Percentiles rank a stretch among this genome's conserved stretches.
These are phyloP conservation scores for Pleurotus tuoliensis DNA, from an alignment of 768 basidiomycete genomes.

Conservation along the genomic window DNA sequence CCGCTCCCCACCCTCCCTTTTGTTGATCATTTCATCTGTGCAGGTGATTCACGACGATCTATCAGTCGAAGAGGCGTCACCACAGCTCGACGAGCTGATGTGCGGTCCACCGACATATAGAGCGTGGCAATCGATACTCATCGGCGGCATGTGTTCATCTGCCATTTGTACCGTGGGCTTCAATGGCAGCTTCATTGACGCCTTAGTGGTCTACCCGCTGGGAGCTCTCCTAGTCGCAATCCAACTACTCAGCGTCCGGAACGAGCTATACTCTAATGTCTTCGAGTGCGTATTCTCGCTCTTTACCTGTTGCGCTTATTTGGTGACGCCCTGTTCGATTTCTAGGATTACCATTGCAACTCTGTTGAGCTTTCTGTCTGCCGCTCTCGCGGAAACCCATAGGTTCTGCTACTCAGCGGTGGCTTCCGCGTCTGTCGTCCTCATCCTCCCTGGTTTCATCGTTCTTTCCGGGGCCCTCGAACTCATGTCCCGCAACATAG, in stretches of 20 bases:
- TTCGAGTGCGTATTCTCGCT: conserved; percentile 51
- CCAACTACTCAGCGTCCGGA: conserved; percentile 67
- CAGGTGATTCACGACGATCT: conserved; percentile 83
- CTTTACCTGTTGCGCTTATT: not conserved
- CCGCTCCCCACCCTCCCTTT: not conserved
- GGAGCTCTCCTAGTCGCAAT: conserved; percentile 71
- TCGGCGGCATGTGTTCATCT: conserved; percentile 75
- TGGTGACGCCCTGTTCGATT: conserved; percentile 19
- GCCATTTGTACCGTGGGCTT: conserved; percentile 74
- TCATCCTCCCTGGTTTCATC: conserved; percentile 77
- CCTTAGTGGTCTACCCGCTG: conserved; percentile 66
- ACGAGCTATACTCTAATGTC: conserved; percentile 77
- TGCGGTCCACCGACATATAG: conserved; percentile 55
- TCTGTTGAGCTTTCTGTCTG: conserved; percentile 74
- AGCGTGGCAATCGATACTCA: conserved; percentile 56
- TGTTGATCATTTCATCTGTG: not conserved
- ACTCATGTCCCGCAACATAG: conserved; percentile 74
- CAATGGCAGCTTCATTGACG: conserved; percentile 75
- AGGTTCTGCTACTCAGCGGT: conserved; percentile 80
- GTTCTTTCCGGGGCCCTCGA: conserved; percentile 74
- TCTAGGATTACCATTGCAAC: conserved; percentile 74
- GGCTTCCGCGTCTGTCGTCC: conserved; percentile 71
- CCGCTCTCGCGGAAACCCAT: conserved; percentile 64
- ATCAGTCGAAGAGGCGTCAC: conserved; percentile 69
- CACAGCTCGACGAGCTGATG: conserved; percentile 73